These are phyloP conservation scores for Cutaneotrichosporon sp. DNA, from an alignment of 1,284 basidiomycete genomes.

Conservation along the genomic window DNA sequence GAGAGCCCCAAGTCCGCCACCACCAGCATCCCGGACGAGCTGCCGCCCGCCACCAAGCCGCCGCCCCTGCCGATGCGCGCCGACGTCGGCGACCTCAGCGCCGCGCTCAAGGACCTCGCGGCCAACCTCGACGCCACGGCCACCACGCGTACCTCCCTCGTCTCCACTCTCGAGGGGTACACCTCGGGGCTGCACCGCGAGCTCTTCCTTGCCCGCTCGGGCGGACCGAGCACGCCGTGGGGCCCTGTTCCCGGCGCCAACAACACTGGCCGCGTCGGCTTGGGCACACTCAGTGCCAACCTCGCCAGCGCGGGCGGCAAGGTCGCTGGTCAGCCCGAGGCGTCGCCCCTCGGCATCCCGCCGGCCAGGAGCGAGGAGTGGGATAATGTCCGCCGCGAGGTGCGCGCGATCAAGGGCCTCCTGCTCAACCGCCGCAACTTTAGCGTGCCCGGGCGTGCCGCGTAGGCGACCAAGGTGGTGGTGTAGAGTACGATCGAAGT, in stretches of 20 bases:
- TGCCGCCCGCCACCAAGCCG: conserved; percentile 1
- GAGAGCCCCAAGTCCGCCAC: conserved; percentile 7
- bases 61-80: conserved; percentile 14
- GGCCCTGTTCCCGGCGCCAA: conserved; percentile 9
- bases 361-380: conserved; percentile 40
- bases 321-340: background rate
- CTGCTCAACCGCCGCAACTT: conserved; percentile 49
- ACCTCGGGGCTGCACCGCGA: conserved; percentile 46
- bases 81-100: conserved; percentile 22
- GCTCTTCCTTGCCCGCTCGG: conserved; percentile 31
- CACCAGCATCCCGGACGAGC: conserved; percentile 5
- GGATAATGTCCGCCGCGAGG: conserved; percentile 50
- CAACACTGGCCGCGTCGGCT: conserved; percentile 25
- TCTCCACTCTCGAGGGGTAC: conserved; percentile 48
- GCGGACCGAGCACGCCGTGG: conserved; percentile 14
- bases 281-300: conserved; percentile 39
- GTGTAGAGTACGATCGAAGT: background rate
- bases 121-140: conserved; percentile 40
- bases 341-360: conserved; percentile 18
- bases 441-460: conserved; percentile 9
- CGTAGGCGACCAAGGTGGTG: background rate
- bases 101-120: conserved; percentile 31
- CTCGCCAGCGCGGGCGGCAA: conserved; percentile 33
- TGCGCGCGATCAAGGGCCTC: conserved; percentile 52
- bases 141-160: conserved; percentile 50